Evolutionary conservation across 768 basidiomycete species (phyloP).

Genomic region (Suillus hirtellus): DNA sequence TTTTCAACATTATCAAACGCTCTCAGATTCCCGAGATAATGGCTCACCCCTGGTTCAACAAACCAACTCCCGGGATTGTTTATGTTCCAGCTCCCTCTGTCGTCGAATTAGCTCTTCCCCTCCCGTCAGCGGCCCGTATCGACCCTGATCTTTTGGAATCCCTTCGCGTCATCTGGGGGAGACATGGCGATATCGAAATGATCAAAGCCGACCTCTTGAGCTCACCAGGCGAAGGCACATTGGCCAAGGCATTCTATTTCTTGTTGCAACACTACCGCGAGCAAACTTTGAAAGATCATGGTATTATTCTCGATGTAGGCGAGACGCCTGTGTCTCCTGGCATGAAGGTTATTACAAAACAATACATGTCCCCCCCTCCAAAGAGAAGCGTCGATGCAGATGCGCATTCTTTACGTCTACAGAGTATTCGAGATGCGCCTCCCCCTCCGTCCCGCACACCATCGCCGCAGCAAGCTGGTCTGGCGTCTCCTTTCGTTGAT

Average conservation of each 20-base stretch:
- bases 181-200: conserved; percentile 57
- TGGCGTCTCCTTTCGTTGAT: conserved; percentile 18
- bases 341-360: conserved; percentile 38
- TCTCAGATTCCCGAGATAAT: conserved; percentile 83
- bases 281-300: conserved; percentile 55
- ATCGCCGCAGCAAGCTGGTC: conserved; percentile 24
- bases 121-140: conserved; percentile 66
- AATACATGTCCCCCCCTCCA: conserved; percentile 43
- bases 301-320: conserved; percentile 42
- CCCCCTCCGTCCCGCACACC: conserved; percentile 31
- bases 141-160: conserved; percentile 79
- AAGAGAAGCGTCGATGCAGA: conserved; percentile 28
- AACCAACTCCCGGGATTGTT: conserved; percentile 48
- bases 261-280: conserved; percentile 77
- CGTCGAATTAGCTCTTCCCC: conserved; percentile 66
- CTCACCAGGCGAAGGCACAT: conserved; percentile 64
- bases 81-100: conserved; percentile 60
- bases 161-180: conserved; percentile 82
- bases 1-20: conserved; percentile 9
- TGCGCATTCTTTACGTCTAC: conserved; percentile 16
- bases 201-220: conserved; percentile 71
- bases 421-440: conserved; percentile 29
- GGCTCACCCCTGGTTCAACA: conserved; percentile 78
- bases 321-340: conserved; percentile 17
- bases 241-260: conserved; percentile 90